phyloP scores from a whole-genome alignment of 345 rosid genomes.

The Pistacia vera region DNA sequence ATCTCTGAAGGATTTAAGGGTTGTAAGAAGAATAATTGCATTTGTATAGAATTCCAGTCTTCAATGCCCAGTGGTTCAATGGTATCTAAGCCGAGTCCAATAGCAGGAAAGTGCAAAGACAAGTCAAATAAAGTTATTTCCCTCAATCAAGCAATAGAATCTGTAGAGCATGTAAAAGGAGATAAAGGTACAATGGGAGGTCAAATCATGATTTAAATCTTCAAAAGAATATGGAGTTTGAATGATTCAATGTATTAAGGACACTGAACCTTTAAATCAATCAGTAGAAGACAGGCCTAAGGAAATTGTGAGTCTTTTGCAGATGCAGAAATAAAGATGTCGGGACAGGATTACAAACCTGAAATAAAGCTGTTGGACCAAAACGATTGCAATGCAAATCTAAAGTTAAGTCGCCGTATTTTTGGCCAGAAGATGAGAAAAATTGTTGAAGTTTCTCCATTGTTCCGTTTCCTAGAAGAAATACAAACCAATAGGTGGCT shows the following conservation, averaged over 20 bases:
- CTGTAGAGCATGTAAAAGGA: background rate
- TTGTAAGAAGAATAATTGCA: background rate
- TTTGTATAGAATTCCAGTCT: background rate
- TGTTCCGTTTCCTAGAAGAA: conserved; percentile 82
- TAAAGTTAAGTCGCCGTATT: conserved; percentile 78
- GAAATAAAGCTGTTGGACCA: conserved; percentile 93
- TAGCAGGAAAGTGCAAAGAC: background rate
- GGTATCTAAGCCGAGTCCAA: background rate
- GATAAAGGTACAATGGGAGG: background rate
- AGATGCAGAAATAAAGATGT: background rate
- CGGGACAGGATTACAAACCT: conserved; percentile 45
- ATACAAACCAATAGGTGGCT: conserved; percentile 28
- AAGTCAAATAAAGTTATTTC: background rate
- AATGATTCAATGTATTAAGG: background rate
- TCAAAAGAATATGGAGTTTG: background rate
- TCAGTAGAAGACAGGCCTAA: conserved; percentile 1
- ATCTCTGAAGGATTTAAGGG: background rate
- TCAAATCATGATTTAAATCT: background rate
- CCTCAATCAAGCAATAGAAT: background rate
- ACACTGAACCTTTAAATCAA: conserved; percentile 1
- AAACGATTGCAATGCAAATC: conserved; percentile 96
- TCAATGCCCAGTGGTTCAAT: background rate
- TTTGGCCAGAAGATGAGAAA: conserved; percentile 69
- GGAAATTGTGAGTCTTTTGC: conserved; percentile 2
- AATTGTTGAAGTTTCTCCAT: conserved; percentile 85